Evolutionary conservation across 306 rosid genomes (phyloP).

Genomic region (Malus fusca): DNA sequence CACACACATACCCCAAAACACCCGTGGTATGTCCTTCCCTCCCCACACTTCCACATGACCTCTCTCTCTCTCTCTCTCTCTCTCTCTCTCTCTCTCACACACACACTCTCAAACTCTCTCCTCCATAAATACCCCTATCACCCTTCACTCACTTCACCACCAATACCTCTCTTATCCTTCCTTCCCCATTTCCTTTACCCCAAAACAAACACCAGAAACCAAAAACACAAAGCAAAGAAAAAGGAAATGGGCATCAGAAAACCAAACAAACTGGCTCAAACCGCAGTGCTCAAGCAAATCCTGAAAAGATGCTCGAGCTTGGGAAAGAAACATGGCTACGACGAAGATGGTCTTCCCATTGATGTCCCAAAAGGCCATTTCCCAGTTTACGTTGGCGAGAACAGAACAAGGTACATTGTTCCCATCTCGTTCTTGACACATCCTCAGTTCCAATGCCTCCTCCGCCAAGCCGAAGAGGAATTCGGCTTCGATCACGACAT

Average conservation of each 20-base stretch:
- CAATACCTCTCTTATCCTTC: conserved; percentile 6
- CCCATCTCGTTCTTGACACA: conserved; percentile 79
- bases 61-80: background rate
- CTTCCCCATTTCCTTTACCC: background rate
- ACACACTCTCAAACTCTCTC: background rate
- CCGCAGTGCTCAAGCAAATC: conserved; percentile 69
- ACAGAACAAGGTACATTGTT: conserved; percentile 69
- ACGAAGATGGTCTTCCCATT: conserved; percentile 51
- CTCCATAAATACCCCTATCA: conserved; percentile 52
- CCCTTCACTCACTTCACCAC: conserved; percentile 1
- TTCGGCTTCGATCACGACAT: conserved; percentile 85
- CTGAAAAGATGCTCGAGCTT: conserved; percentile 76
- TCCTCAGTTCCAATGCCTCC: conserved; percentile 75
- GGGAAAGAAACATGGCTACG: conserved; percentile 44
- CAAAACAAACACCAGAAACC: background rate
- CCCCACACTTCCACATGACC: conserved; percentile 33
- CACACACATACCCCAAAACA: background rate
- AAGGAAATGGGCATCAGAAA: conserved; percentile 58
- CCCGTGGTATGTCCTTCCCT: conserved; percentile 22
- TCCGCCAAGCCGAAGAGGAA: conserved; percentile 86
- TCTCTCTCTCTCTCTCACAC: background rate
- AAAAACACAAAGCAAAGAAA: background rate
- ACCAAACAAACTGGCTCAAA: conserved; percentile 56
- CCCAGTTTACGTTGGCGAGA: conserved; percentile 81
- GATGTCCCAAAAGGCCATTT: conserved; percentile 95